These are phyloP conservation scores for Melastoma candidum DNA, from an alignment of 441 rosid species.

Conservation along the genomic window DNA sequence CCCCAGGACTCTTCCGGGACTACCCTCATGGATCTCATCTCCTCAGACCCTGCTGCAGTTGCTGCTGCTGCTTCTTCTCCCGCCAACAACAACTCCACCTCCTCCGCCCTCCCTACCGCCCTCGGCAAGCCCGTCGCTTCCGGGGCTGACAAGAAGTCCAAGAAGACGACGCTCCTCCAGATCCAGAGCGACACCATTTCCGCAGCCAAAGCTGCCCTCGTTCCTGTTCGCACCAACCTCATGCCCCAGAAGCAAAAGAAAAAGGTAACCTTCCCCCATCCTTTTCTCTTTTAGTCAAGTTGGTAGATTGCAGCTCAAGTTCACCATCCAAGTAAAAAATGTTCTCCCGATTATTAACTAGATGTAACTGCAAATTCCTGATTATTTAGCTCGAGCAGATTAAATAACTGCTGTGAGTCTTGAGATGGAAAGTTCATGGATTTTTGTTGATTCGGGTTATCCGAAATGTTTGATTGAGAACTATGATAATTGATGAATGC, in stretches of 20 bases:
- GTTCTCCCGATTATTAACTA: no score
- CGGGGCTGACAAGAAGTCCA: slow-evolving; percentile 64
- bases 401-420: no score
- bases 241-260: slow-evolving; percentile 67
- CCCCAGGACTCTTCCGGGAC: slow-evolving; percentile 76
- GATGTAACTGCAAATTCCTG: no score
- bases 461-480: no score
- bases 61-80: slow-evolving; percentile 41
- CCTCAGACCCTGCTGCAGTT: slow-evolving; percentile 44
- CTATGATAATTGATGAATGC: no score
- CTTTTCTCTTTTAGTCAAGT: no score
- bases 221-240: slow-evolving; percentile 68
- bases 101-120: slow-evolving; percentile 25
- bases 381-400: no score
- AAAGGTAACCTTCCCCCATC: slow-evolving; percentile 20
- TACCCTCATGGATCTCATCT: slow-evolving; percentile 96
- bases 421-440: no score
- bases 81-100: slow-evolving; percentile 22
- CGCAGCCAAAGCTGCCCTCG: slow-evolving; percentile 82
- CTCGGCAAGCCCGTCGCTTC: slow-evolving; percentile 16
- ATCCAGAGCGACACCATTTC: slow-evolving; percentile 87
- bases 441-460: no score
- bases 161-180: slow-evolving; percentile 77
- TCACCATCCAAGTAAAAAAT: no score
- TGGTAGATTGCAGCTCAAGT: no score